phyloP scores from a whole-genome alignment of 2,329 filamentous ascomycete species.

The Didymella segeticola region DNA sequence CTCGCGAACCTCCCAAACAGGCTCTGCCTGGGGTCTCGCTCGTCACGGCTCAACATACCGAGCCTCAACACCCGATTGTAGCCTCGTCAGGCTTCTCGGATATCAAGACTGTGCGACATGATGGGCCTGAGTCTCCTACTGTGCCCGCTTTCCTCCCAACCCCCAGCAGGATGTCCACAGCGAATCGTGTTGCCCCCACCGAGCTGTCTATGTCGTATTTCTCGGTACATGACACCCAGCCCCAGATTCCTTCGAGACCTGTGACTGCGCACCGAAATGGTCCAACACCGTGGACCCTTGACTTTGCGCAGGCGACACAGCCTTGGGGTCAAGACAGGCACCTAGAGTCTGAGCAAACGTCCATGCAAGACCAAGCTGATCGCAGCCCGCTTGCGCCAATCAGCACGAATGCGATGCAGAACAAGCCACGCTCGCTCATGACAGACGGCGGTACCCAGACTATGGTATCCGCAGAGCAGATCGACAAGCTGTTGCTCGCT shows the following conservation, averaged over 20 bases:
- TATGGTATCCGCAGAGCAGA: conserved; percentile 78
- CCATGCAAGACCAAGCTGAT: conserved; percentile 19
- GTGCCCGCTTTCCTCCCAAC: conserved; percentile 41
- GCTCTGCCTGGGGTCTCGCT: conserved; percentile 29
- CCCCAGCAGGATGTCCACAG: conserved; percentile 41
- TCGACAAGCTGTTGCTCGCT: conserved; percentile 75
- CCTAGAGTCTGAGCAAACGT: conserved; percentile 1
- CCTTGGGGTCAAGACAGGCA: conserved; percentile 51
- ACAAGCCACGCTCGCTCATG: conserved; percentile 50
- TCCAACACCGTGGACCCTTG: conserved; percentile 37
- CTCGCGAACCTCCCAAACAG: conserved; percentile 29
- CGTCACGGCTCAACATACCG: conserved; percentile 38
- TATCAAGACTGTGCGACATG: conserved; percentile 38
- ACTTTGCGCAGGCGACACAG: conserved; percentile 54
- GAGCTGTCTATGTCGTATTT: conserved; percentile 38
- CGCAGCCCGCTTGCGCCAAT: conserved; percentile 36
- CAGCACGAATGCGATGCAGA: conserved; percentile 30
- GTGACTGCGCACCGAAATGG: conserved; percentile 37
- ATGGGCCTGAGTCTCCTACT: conserved; percentile 46
- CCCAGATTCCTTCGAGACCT: conserved; percentile 37
- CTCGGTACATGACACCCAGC: conserved; percentile 37
- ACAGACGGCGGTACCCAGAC: conserved; percentile 82
- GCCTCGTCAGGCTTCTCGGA: conserved; percentile 27
- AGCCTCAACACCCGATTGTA: conserved; percentile 29
- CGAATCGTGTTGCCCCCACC: conserved; percentile 27